Evolutionary conservation across 1,139 yeast species (phyloP), one percentile per base, ranked within the genome.

Genomic region (Geotrichum cucujoidarum): DNA sequence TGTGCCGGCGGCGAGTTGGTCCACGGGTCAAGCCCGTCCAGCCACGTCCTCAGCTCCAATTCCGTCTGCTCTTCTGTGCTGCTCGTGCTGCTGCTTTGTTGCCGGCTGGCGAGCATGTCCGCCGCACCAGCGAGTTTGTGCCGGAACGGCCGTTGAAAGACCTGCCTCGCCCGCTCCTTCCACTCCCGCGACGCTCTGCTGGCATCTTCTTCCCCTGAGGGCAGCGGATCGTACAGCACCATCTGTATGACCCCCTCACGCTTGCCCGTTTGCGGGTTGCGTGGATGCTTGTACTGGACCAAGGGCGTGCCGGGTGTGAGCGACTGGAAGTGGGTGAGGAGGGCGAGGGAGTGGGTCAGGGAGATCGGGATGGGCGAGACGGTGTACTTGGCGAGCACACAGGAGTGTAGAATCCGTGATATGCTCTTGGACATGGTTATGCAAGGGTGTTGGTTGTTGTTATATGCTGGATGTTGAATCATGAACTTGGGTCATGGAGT

Each of bases 181-280:
- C 40, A 37, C n/a, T 27, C 21, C 11, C 8, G 13, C 6, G 25
- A 24, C n/a, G n/a, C 20, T 7, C 18, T n/a, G 14, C 40, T 35
- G 27, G 10, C 27, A 20, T 35, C 38, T n/a, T 4, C 17, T 5
- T 31, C 33, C n/a, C 2, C 17, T 7, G 3, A 8, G 3, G 14
- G 37, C 17, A 46, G 21, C 2, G 53, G 47, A 31, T 66, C 70
- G 48, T 63, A 58, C 25, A 62, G 47, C 3, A 64, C 56, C 13
- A 65, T 56, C 29, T 57, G 53, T 17, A 65, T 48, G 17, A 42
- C 45, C n/a, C 56, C 60, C 13, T 61, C 54, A 24, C 64, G 58
- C 45, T 55, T 55, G 33, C 63, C 64, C 17, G 70, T 64, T 2
- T 63, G 64, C 2, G 67, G 66, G 46, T 68, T 64, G 40, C 57